Evolutionary conservation across 305 asterid species (phyloP), one percentile per base, ranked within the genome.

Genomic region (Solanum hybrid): DNA sequence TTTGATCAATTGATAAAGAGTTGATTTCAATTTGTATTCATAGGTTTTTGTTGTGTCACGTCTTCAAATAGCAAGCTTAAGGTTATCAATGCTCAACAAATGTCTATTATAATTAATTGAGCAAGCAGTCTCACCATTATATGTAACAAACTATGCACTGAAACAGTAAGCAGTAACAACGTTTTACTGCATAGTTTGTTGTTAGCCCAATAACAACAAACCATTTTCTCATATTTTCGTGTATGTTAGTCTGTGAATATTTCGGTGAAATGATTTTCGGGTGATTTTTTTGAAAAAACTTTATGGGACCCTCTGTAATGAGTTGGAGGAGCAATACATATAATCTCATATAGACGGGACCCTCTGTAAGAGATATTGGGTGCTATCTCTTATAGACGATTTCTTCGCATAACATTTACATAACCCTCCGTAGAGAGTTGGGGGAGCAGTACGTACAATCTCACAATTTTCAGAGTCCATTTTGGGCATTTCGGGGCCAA

Each of bases 181-280:
- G 22, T 46, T 14, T 14, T 46, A 46, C 61, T 46, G 22, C 22
- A 46, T 46, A 46, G 8, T 46, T 46, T 46, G 22, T 14, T 46
- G 22, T 46, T 46, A 5, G 22, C 61, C 67, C 67, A 51, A 16
- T 16, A 16, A 16, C 3, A 51, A 16, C n/a, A 5, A 51, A 51
- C 1, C 0, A 51, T 16, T 51, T 51, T 51, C 22, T 51, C 22
- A 14, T 46, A 51, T 16, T 57, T 57, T 18, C 24, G 0, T 0
- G 11, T 6, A 0, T 7, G 24, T 18, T 57, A 3, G n/a, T 16
- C 11, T 0, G 0, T 57, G n/a, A 51, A 51, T 51, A 51, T 51
- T 57, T 57, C 0, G 24, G 69, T 6, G 1, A 57, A 6, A 57
- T 57, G 0, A 18, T 0, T 57, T 18, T 0, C 1, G 1, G 5